Evolutionary conservation across 2,329 filamentous ascomycete species (phyloP).

Genomic region (Penicillium griseofulvum): DNA sequence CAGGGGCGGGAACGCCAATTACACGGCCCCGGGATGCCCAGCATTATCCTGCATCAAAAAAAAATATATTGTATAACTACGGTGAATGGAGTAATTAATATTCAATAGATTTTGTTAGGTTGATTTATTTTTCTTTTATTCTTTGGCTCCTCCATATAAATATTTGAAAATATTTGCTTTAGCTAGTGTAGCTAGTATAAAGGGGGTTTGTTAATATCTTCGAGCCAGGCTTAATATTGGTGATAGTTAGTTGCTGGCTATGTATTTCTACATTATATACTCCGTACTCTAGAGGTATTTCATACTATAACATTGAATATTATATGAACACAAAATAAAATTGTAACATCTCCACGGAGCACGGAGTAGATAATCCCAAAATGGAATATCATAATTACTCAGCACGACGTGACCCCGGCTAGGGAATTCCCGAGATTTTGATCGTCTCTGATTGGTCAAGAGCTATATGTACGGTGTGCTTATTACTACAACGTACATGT

Average conservation of each 20-base stretch:
- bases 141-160: not conserved
- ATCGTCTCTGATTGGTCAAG: conserved; percentile 1
- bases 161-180: not conserved
- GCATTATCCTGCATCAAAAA: not conserved
- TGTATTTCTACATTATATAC: no score
- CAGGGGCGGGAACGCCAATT: conserved; percentile 25
- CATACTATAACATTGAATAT: no score
- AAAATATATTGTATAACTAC: no score
- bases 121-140: not conserved
- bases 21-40: conserved; percentile 5
- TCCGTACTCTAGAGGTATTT: no score
- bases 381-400: conserved; percentile 1
- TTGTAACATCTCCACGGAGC: no score
- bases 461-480: not conserved
- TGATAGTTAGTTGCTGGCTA: no score
- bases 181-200: not conserved
- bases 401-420: conserved; percentile 10
- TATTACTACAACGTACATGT: conserved; percentile 1
- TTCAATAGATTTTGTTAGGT: not conserved
- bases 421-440: not conserved
- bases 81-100: not conserved
- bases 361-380: not conserved
- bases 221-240: no score
- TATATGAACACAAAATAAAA: no score
- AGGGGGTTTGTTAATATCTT: no score